Percentiles rank a stretch among this genome's conserved stretches.
Conservation (phyloP, 257 asterid species). For the Rehmannia glutinosa region DNA sequence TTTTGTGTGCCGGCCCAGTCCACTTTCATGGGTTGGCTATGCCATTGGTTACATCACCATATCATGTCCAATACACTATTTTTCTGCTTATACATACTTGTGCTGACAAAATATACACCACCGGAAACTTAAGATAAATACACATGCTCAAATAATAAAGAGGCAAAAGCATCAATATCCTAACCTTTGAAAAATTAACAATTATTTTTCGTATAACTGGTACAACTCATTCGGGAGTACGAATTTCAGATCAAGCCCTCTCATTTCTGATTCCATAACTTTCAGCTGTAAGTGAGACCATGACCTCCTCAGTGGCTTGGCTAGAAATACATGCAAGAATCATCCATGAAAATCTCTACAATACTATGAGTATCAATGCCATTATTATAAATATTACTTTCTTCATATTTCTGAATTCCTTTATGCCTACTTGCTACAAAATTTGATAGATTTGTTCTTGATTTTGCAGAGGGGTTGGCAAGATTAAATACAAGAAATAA, state of each 20-base stretch:
- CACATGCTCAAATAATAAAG: neutral
- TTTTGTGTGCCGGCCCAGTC: no score
- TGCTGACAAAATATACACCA: neutral
- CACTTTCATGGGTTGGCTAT: no score
- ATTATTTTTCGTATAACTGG: slow-evolving; percentile 1
- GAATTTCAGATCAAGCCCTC: slow-evolving; percentile 2
- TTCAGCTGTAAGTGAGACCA: neutral
- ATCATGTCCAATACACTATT: no score
- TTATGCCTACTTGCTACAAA: neutral
- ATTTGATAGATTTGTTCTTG: neutral
- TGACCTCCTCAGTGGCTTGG: slow-evolving; percentile 11
- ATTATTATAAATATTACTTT: neutral
- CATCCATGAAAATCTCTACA: neutral
- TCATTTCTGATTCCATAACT: slow-evolving; percentile 11
- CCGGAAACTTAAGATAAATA: no score
- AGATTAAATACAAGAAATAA: no score
- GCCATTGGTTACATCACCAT: no score
- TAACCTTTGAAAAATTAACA: slow-evolving; percentile 3
- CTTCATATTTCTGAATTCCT: neutral
- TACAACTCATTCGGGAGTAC: slow-evolving; percentile 15
- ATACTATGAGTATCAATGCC: neutral
- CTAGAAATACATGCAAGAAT: neutral
- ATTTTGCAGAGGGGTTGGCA: neutral
- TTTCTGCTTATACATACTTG: neutral
- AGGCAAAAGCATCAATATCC: neutral